Base-by-base conservation (phyloP, 2,329 filamentous ascomycete species). In the Aspergillus bombycis region DNA sequence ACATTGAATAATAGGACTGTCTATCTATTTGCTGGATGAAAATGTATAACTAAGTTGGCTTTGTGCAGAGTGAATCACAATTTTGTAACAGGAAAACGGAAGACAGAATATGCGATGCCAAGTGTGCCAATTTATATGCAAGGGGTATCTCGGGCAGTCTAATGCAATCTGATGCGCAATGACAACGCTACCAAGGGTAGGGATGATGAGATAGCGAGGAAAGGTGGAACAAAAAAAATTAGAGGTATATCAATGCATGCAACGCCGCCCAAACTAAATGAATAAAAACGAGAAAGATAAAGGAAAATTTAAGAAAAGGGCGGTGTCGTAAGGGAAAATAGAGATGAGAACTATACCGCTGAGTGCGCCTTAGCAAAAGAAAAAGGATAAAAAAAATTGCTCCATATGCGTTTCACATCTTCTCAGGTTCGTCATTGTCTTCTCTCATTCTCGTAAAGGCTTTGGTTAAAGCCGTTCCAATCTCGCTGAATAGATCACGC, bases 401-500 rank as follows among this genome's bases (percentile, higher is more conserved):
- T 32, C 30, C 52, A 1, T 41, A 16, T 55, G 23, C 21, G 14
- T 23, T 21, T 55, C 32, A 55, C 19, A 41, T 50, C 48, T 57
- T 48, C 59, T 28, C 54, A 58, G 26, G 23, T 57, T 54, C 55
- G 43, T 50, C 26, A 55, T 41, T 46, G 60, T 57, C 52, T 26
- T 64, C 56, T 67, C 57, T 26, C 34, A 68, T 60, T 58, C 61
- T 63, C 46, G 65, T 32, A 28, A 68, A 62, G 2, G 67, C 67
- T 32, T 60, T 60, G 12, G 65, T 61, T 48, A 68, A 58, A 9
- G 67, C 62, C 45, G 62, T 56, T 45, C 65, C 67, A 26, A 68
- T 62, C 41, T 68, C 67, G 41, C 66, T 62, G 21, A 68, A 67
- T 8, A 68, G 60, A 23, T 68, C 65, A 30, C 65, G 63, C 61